phyloP scores from a whole-genome alignment of 306 rosid genomes.

The Astragalus membranaceus region DNA sequence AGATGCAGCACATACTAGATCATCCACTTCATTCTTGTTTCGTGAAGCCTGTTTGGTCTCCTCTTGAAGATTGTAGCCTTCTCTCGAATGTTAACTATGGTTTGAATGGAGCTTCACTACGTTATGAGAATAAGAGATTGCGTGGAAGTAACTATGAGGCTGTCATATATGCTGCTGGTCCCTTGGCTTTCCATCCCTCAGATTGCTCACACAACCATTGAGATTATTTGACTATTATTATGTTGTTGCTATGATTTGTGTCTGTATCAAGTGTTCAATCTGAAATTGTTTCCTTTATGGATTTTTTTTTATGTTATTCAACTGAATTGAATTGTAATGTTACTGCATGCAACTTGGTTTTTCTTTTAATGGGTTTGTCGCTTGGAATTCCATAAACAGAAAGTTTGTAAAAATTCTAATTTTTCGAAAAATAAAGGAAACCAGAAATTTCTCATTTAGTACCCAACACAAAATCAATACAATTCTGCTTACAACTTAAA shows the following conservation, averaged over 20 bases:
- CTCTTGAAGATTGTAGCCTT: constrained; percentile 48
- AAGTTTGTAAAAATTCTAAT: background rate
- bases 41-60: constrained; percentile 72
- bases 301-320: constrained; percentile 2
- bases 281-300: background rate
- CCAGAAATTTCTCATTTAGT: constrained; percentile 11
- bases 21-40: constrained; percentile 84
- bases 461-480: constrained; percentile 24
- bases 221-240: background rate
- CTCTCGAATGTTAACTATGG: constrained; percentile 68
- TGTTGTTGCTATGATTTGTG: background rate
- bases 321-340: constrained; percentile 19
- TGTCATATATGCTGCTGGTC: constrained; percentile 75
- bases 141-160: constrained; percentile 55
- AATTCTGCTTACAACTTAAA: constrained; percentile 18
- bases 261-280: constrained; percentile 3
- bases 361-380: background rate
- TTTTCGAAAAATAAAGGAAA: background rate
- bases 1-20: constrained; percentile 51
- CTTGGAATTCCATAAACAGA: background rate
- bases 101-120: constrained; percentile 63
- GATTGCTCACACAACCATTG: constrained; percentile 33
- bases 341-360: background rate
- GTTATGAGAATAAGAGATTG: constrained; percentile 57
- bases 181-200: constrained; percentile 77